Evolutionary conservation across 768 basidiomycete species (phyloP).

Genomic region (Cystofilobasidium capitatum): DNA sequence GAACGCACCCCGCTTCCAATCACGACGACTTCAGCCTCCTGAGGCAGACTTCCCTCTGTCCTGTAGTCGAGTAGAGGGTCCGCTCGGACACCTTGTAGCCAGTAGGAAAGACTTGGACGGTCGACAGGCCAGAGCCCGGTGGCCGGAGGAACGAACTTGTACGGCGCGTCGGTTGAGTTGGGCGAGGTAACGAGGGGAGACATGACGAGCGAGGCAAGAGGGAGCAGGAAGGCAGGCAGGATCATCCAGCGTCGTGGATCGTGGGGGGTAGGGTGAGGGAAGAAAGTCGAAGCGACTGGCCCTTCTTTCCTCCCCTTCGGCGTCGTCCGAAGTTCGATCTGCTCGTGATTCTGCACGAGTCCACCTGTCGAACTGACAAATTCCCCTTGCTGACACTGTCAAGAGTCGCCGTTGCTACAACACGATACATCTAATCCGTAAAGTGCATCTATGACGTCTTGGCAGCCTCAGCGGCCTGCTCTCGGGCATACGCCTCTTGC

Average conservation of each 20-base stretch:
- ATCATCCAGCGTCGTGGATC: background rate
- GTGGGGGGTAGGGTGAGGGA: background rate
- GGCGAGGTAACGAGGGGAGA: background rate
- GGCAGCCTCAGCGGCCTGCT: conserved; percentile 4
- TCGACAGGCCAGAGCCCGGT: background rate
- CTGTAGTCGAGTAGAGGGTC: conserved; percentile 7
- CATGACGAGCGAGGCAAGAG: background rate
- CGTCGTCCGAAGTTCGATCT: no score
- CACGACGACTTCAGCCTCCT: background rate
- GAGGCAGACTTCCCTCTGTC: background rate
- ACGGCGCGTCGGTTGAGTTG: background rate
- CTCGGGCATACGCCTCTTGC: conserved; percentile 22
- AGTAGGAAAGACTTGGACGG: background rate
- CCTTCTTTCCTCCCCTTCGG: no score
- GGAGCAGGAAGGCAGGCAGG: background rate
- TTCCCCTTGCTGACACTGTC: no score
- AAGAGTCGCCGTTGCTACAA: no score
- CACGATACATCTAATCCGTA: background rate
- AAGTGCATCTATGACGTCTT: background rate
- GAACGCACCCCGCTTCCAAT: conserved; percentile 5
- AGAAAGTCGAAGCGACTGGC: no score
- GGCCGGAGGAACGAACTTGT: background rate
- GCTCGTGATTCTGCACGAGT: no score
- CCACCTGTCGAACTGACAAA: no score
- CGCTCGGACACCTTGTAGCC: background rate